A percentile compares a stretch with the other conserved stretches of the same genome.
Evolutionary conservation across 371 early-diverging fungal genomes (phyloP).

Genomic region (Syncephalastrum contaminatum): DNA sequence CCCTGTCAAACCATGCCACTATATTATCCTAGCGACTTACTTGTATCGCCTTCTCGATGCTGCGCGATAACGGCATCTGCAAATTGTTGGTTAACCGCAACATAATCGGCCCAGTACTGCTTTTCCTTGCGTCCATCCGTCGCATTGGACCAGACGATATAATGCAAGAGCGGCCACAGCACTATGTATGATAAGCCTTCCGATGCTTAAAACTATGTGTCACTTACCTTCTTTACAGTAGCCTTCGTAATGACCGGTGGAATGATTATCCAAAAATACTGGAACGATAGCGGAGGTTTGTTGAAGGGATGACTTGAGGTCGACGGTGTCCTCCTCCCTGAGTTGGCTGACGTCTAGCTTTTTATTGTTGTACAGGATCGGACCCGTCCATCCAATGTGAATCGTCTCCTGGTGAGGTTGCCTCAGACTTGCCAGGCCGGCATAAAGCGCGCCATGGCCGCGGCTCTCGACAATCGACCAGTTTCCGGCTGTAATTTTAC

Average conservation of each 20-base stretch:
- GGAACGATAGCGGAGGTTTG: constrained; percentile 55
- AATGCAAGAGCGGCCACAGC: constrained; percentile 99
- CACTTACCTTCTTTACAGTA: constrained; percentile 82
- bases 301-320: constrained; percentile 31
- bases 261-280: constrained; percentile 70
- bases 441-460: constrained; percentile 75
- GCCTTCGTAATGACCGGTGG: constrained; percentile 83
- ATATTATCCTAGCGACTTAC: constrained; percentile 31
- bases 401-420: constrained; percentile 47
- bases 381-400: constrained; percentile 73
- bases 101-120: constrained; percentile 85
- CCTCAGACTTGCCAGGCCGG: constrained; percentile 60
- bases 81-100: constrained; percentile 84
- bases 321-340: constrained; percentile 32
- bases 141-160: constrained; percentile 79
- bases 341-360: constrained; percentile 14
- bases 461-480: constrained; percentile 45
- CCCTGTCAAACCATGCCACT: background rate
- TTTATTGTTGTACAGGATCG: constrained; percentile 42
- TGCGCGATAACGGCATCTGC: constrained; percentile 71
- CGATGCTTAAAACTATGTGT: no score
- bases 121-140: constrained; percentile 52
- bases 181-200: constrained; percentile 33
- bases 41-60: constrained; percentile 83
- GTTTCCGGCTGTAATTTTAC: constrained; percentile 10